Percentiles rank a stretch among this genome's conserved stretches.
phyloP scores from a whole-genome alignment of 257 asterid genomes.

The Solanum peruvianum region DNA sequence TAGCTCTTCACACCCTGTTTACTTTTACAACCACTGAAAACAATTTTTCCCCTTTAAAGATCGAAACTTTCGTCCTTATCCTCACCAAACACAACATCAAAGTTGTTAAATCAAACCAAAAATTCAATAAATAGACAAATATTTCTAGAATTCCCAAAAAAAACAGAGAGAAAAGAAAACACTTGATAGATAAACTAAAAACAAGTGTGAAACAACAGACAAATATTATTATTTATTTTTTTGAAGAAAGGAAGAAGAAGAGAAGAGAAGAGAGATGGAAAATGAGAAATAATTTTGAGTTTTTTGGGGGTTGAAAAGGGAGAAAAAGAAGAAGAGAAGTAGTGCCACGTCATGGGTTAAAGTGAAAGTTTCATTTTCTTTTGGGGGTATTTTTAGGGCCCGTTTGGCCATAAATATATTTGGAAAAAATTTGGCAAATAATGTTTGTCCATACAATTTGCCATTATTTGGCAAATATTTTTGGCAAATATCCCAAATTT shows the following conservation, averaged over 20 bases:
- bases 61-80: background rate
- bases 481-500: no score
- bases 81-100: background rate
- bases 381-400: background rate
- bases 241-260: background rate
- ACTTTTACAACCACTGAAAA: background rate
- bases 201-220: background rate
- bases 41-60: background rate
- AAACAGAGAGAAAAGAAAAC: no score
- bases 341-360: slow-evolving; percentile 49
- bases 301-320: background rate
- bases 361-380: background rate
- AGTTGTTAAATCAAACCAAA: background rate
- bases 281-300: background rate
- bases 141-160: background rate
- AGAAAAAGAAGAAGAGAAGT: background rate
- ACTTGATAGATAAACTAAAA: background rate
- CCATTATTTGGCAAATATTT: no score
- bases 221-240: background rate
- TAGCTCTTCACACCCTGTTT: background rate
- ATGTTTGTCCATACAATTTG: no score
- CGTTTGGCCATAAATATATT: no score
- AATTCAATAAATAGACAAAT: background rate
- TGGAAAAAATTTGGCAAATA: no score
- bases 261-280: background rate